Evolutionary conservation across 2,329 filamentous ascomycete genomes (phyloP).

Genomic region (Coleophoma eucalyptorum): DNA sequence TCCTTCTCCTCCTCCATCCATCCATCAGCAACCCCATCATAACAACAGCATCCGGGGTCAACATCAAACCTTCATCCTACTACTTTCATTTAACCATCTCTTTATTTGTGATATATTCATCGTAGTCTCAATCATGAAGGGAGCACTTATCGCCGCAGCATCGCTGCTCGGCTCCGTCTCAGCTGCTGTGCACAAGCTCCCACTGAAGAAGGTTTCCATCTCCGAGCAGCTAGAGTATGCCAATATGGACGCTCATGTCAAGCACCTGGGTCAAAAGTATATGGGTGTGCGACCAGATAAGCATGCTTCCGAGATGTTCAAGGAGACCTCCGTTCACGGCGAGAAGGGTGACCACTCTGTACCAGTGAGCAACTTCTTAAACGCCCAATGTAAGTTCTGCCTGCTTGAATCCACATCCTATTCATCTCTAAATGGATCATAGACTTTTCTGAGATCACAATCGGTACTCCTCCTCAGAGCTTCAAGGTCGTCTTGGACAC

Average conservation of each 20-base stretch:
- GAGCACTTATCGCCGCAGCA: constrained; percentile 71
- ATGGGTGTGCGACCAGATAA: constrained; percentile 73
- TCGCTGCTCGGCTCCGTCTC: constrained; percentile 78
- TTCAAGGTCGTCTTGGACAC: constrained; percentile 99
- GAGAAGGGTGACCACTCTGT: constrained; percentile 71
- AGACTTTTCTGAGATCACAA: constrained; percentile 96
- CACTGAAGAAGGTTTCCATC: constrained; percentile 94
- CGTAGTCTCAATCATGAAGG: constrained; percentile 66
- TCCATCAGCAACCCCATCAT: constrained; percentile 13
- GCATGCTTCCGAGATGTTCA: constrained; percentile 76
- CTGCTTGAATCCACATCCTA: neutral
- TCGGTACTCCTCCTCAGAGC: constrained; percentile 86
- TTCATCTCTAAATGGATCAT: constrained; percentile 7
- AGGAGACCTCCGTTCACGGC: constrained; percentile 62
- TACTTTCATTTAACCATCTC: constrained; percentile 9
- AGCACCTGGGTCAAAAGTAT: constrained; percentile 91
- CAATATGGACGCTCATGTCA: constrained; percentile 77
- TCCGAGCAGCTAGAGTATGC: constrained; percentile 85
- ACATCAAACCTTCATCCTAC: constrained; percentile 8
- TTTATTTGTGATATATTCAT: constrained; percentile 19
- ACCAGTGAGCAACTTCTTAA: constrained; percentile 95
- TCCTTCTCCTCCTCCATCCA: constrained; percentile 15
- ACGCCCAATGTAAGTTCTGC: constrained; percentile 81
- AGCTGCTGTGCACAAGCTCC: constrained; percentile 91
- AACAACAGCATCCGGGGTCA: constrained; percentile 11